Base-by-base conservation (phyloP, 2,329 filamentous ascomycete genomes). In the Pyrenophora graminea region DNA sequence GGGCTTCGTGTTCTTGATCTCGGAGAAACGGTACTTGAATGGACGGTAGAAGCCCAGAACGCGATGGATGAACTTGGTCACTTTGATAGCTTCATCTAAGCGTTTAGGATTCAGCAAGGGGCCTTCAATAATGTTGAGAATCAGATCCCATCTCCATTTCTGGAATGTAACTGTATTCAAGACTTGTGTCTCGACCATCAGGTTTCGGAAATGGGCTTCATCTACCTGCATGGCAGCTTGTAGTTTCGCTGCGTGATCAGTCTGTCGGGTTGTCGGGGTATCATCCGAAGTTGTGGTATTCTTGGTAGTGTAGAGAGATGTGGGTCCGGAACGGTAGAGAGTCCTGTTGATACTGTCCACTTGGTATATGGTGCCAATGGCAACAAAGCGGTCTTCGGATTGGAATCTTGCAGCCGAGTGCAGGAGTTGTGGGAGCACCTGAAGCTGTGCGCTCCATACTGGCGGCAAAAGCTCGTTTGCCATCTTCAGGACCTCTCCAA, bases 131-230 rank as follows among this genome's bases (percentile, higher is more conserved):
- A 97, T 86, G 63, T 87, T 89, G 51, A 92, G 82, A 36, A 99
- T 91, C 32, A 96, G 79, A 55, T 96, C 91, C 94, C 95, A 99
- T 69, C 96, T 93, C 94, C 94, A 99, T 71, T 99, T 99, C 33
- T 85, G 80, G 66, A 89, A 96, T 62, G 96, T 97, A 55, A 91
- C 91, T 53, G 90, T 94, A 56, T 88, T 90, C 39, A 97, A 78
- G 2, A 99, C 91, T 47, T 91, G 86, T 3, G 90, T 94, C 54
- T 97, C 89, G 15, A 91, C 71, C 67, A 88, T 81, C 23, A 84
- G 76, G 47, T 79, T 80, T 36, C 85, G 79, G 61, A 88, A 88
- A 47, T 82, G 80, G 1, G 79, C 79, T 62, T 87, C 85, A 57
- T 88, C 85, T 75, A 88, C 83, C 21, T 81, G 76, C 45, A 83